Conservation (phyloP, 2,329 filamentous ascomycete genomes). For the Cadophora gregata region DNA sequence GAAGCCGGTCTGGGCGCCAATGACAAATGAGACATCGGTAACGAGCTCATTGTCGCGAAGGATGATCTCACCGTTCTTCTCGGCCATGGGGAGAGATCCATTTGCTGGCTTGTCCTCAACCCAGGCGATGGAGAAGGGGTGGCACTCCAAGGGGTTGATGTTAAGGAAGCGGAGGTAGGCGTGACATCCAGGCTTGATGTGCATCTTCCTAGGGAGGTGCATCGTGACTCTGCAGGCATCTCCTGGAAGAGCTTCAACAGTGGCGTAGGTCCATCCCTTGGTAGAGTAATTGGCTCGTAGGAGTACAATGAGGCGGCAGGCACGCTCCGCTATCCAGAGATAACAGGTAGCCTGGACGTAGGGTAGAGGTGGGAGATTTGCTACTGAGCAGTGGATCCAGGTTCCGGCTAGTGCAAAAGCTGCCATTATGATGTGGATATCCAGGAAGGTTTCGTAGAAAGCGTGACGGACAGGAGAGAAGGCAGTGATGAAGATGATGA, state of each 20-base stretch:
- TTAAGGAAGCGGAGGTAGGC: constrained; percentile 75
- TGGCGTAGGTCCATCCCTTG: constrained; percentile 64
- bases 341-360: constrained; percentile 77
- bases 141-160: constrained; percentile 72
- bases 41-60: constrained; percentile 37
- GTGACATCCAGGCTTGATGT: constrained; percentile 73
- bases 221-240: constrained; percentile 75
- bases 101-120: constrained; percentile 59
- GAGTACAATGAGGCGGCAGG: constrained; percentile 66
- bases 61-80: constrained; percentile 39
- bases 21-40: constrained; percentile 76
- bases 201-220: constrained; percentile 69
- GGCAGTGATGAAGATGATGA: constrained; percentile 71
- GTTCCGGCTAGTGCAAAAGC: constrained; percentile 71
- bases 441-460: constrained; percentile 97
- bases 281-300: constrained; percentile 66
- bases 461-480: constrained; percentile 85
- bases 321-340: constrained; percentile 79
- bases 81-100: constrained; percentile 44
- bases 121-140: constrained; percentile 83
- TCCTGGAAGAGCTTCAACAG: constrained; percentile 71
- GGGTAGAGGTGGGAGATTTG: constrained; percentile 68
- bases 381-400: constrained; percentile 77
- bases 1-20: constrained; percentile 87
- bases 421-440: constrained; percentile 80